These are phyloP conservation scores for Phymatotrichopsis omnivora DNA, from an alignment of 2,329 filamentous ascomycete genomes.

Conservation along the genomic window DNA sequence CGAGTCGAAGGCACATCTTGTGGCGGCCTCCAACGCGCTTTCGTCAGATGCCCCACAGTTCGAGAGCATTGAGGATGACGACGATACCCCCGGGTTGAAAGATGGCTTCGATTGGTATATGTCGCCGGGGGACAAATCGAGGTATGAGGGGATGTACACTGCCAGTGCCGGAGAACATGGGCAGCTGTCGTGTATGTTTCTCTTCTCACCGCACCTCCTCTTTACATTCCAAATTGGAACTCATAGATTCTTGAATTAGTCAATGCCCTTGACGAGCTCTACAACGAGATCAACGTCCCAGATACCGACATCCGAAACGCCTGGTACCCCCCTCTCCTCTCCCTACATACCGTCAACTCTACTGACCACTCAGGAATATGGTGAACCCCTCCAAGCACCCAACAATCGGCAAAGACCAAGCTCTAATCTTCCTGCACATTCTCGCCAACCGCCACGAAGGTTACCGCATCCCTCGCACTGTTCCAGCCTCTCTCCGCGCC, in stretches of 20 bases:
- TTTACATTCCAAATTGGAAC: too few species aligned
- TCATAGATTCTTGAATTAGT: conserved; percentile 44
- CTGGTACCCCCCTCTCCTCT: conserved; percentile 17
- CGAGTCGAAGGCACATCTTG: conserved; percentile 84
- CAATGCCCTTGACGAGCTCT: conserved; percentile 67
- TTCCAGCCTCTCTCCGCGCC: conserved; percentile 80
- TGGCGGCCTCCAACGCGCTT: conserved; percentile 71
- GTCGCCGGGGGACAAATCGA: conserved; percentile 77
- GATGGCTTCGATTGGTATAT: conserved; percentile 99
- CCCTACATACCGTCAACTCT: background rate
- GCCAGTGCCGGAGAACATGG: conserved; percentile 82
- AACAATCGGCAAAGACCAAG: conserved; percentile 88
- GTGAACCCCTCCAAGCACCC: conserved; percentile 80
- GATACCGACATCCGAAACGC: conserved; percentile 41
- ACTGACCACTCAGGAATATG: conserved; percentile 66
- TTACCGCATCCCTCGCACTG: conserved; percentile 80
- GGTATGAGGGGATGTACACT: conserved; percentile 96
- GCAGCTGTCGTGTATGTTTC: conserved; percentile 62
- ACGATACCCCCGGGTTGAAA: conserved; percentile 75
- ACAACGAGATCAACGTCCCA: conserved; percentile 57
- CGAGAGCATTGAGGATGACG: conserved; percentile 67
- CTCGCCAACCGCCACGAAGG: conserved; percentile 93
- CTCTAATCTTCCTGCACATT: conserved; percentile 89
- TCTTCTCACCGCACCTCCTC: too few species aligned
- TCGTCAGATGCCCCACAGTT: conserved; percentile 71